These are phyloP conservation scores for Russula compacta DNA, from an alignment of 768 basidiomycete genomes.

Conservation along the genomic window DNA sequence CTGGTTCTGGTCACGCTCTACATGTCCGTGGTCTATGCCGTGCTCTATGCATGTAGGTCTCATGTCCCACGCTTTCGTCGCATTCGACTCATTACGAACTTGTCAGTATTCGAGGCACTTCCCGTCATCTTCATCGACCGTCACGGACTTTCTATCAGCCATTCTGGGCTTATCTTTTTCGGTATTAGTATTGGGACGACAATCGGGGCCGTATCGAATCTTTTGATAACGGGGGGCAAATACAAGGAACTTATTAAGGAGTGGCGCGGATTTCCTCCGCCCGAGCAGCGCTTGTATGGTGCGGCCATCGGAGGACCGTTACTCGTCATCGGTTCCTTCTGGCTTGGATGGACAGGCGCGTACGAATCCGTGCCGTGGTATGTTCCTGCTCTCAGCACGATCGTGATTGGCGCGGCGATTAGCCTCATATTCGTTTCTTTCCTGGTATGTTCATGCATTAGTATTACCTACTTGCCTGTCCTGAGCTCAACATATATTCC, in stretches of 20 bases:
- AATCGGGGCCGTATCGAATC: constrained; percentile 24
- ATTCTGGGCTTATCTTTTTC: constrained; percentile 33
- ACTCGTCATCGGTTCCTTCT: constrained; percentile 32
- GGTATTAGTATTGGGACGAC: constrained; percentile 31
- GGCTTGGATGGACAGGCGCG: constrained; percentile 45
- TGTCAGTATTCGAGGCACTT: constrained; percentile 30
- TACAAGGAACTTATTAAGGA: constrained; percentile 28
- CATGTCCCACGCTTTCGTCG: background rate
- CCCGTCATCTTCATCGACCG: constrained; percentile 31
- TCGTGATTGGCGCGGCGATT: constrained; percentile 40
- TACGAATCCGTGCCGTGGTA: constrained; percentile 49
- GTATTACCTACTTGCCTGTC: background rate
- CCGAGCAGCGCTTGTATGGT: constrained; percentile 31
- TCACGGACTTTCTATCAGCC: constrained; percentile 27
- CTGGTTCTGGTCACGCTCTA: constrained; percentile 53
- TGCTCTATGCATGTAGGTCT: constrained; percentile 48
- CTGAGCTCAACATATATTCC: background rate
- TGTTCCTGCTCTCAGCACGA: constrained; percentile 43
- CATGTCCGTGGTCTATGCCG: constrained; percentile 48
- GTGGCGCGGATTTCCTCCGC: constrained; percentile 34
- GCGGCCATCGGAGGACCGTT: constrained; percentile 30
- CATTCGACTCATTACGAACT: background rate
- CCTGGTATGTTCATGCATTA: constrained; percentile 29
- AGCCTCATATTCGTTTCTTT: constrained; percentile 47
- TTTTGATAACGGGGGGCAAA: constrained; percentile 20